A percentile compares a stretch with the other conserved stretches of the same genome.
These are phyloP conservation scores for Capronia coronata DNA, from an alignment of 2,329 filamentous ascomycete species.

Conservation along the genomic window DNA sequence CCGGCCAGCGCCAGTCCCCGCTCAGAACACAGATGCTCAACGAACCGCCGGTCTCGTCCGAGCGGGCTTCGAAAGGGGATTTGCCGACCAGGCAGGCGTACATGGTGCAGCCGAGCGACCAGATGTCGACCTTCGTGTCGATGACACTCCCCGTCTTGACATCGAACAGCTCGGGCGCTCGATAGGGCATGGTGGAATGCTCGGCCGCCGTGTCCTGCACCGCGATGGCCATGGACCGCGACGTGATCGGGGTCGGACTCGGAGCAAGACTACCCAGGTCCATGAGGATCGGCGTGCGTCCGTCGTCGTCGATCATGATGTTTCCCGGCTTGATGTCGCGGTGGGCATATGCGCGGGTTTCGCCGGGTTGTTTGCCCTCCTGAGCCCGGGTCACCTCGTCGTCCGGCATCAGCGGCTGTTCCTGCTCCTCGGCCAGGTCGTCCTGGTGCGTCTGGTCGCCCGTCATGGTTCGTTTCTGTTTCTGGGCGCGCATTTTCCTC, in stretches of 20 bases:
- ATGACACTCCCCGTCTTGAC: constrained; percentile 88
- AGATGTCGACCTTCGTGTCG: constrained; percentile 96
- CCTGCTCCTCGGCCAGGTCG: constrained; percentile 66
- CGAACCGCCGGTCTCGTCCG: constrained; percentile 90
- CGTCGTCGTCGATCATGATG: constrained; percentile 96
- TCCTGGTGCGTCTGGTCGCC: constrained; percentile 45
- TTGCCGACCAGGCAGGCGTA: constrained; percentile 96
- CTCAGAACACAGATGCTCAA: constrained; percentile 86
- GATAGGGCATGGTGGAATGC: constrained; percentile 97
- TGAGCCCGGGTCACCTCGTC: constrained; percentile 63
- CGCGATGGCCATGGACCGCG: constrained; percentile 79
- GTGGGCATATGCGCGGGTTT: constrained; percentile 77
- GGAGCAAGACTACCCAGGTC: constrained; percentile 87
- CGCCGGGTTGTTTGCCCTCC: constrained; percentile 61
- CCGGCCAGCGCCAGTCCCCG: constrained; percentile 94
- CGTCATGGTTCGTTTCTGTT: constrained; percentile 41
- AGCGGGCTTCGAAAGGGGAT: constrained; percentile 90
- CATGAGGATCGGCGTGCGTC: constrained; percentile 87
- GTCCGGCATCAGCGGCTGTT: constrained; percentile 65
- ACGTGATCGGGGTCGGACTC: constrained; percentile 82
- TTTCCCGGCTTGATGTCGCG: constrained; percentile 97
- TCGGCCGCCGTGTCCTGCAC: constrained; percentile 93
- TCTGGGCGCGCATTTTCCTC: constrained; percentile 37
- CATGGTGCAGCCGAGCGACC: constrained; percentile 94
- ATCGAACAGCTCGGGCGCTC: constrained; percentile 94